phyloP scores from a whole-genome alignment of 345 rosid species.

The Linum usitatissimum region DNA sequence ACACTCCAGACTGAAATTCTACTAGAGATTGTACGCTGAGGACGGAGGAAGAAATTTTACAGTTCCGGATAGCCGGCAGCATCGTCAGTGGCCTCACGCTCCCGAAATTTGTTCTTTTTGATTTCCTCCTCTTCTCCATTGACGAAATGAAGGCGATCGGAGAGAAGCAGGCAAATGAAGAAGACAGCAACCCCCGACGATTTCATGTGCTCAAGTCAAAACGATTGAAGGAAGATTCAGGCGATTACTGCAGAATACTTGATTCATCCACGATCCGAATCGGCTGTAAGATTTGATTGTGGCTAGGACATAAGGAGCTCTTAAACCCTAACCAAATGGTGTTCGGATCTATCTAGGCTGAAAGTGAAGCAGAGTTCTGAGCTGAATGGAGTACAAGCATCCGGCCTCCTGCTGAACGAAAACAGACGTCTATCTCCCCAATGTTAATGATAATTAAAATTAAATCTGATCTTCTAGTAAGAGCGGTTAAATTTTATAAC shows the following conservation, averaged over 20 bases:
- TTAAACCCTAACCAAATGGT: not conserved
- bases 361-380: not conserved
- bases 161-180: constrained; percentile 31
- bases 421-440: not conserved
- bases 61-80: constrained; percentile 56
- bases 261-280: not conserved
- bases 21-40: not conserved
- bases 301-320: not conserved
- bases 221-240: not conserved
- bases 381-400: not conserved
- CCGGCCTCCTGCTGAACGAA: not conserved
- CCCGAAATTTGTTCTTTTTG: constrained; percentile 54
- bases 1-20: not conserved
- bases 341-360: not conserved
- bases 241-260: not conserved
- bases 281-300: not conserved
- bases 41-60: constrained; percentile 30
- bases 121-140: constrained; percentile 36
- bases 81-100: constrained; percentile 74
- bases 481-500: too few species aligned
- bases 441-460: not conserved
- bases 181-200: constrained; percentile 26
- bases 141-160: constrained; percentile 14
- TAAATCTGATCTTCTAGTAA: too few species aligned
- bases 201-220: constrained; percentile 34